Evolutionary conservation across 805 yeast species (phyloP).

Genomic region (Wickerhamomyces bisporus): DNA sequence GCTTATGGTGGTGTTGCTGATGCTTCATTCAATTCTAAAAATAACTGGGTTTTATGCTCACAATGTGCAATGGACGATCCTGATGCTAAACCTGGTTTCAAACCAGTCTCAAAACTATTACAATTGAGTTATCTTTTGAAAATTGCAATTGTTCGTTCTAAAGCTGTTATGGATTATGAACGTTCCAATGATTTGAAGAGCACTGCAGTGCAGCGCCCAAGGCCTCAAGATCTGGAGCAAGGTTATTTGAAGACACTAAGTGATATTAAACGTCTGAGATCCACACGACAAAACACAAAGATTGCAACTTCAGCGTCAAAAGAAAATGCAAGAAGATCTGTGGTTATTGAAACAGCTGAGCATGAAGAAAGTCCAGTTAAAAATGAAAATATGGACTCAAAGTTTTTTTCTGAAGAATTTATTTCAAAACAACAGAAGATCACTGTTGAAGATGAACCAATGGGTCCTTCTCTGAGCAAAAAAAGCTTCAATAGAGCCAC

Average conservation of each 20-base stretch:
- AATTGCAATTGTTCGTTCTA: slow-evolving; percentile 77
- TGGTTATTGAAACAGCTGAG: slow-evolving; percentile 44
- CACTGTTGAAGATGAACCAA: slow-evolving; percentile 28
- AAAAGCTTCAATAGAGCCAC: slow-evolving; percentile 58
- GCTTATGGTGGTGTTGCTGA: slow-evolving; percentile 37
- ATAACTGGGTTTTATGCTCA: slow-evolving; percentile 46
- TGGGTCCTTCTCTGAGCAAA: slow-evolving; percentile 51
- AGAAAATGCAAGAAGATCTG: slow-evolving; percentile 59
- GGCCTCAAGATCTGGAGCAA: slow-evolving; percentile 31
- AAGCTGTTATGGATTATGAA: slow-evolving; percentile 48
- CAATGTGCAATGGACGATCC: slow-evolving; percentile 53
- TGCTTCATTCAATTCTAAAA: slow-evolving; percentile 34
- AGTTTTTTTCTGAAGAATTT: slow-evolving; percentile 14
- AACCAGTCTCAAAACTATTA: slow-evolving; percentile 56
- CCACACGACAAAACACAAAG: slow-evolving; percentile 62
- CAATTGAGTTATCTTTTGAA: slow-evolving; percentile 75
- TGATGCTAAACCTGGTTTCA: slow-evolving; percentile 50
- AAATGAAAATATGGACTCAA: slow-evolving; percentile 4
- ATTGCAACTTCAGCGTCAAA: slow-evolving; percentile 45
- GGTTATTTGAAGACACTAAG: slow-evolving; percentile 65
- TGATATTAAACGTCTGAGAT: slow-evolving; percentile 72
- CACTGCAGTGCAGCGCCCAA: slow-evolving; percentile 1
- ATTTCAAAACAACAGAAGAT: slow-evolving; percentile 21
- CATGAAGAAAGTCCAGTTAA: slow-evolving; percentile 3
- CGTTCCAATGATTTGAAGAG: slow-evolving; percentile 7